phyloP scores from a whole-genome alignment of 164 flowering plant genomes.

The Chloranthus sessilifolius region DNA sequence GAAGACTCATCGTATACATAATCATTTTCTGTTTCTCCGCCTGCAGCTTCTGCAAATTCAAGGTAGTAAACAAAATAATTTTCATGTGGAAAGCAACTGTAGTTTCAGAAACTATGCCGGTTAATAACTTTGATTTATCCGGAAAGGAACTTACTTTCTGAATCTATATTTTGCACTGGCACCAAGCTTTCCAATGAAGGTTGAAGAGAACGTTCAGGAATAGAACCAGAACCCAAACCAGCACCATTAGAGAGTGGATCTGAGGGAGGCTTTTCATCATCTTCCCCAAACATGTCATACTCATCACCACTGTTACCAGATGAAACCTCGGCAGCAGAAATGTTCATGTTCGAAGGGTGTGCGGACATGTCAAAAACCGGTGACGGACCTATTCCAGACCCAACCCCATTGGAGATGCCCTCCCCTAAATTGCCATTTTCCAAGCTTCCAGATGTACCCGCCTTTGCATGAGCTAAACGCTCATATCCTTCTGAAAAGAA shows the following conservation, averaged over 20 bases:
- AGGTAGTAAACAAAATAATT: neutral
- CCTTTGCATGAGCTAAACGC: conserved; percentile 51
- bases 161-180: conserved; percentile 5
- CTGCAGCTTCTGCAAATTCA: conserved; percentile 27
- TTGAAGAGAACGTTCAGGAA: conserved; percentile 17
- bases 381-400: conserved; percentile 17
- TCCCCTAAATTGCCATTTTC: conserved; percentile 14
- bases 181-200: conserved; percentile 23
- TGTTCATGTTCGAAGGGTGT: conserved; percentile 17
- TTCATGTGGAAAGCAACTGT: neutral
- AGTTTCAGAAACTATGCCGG: conserved; percentile 1
- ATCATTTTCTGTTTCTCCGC: conserved; percentile 48
- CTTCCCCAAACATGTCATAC: conserved; percentile 88
- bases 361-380: conserved; percentile 11
- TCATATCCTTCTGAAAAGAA: conserved; percentile 81
- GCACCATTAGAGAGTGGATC: conserved; percentile 23
- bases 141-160: conserved; percentile 22
- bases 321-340: conserved; percentile 20
- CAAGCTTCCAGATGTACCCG: conserved; percentile 22
- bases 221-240: conserved; percentile 23
- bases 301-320: conserved; percentile 31
- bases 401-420: conserved; percentile 17
- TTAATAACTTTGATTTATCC: neutral
- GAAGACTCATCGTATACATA: conserved; percentile 85
- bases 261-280: conserved; percentile 37